These are phyloP conservation scores for Pythium plurisporium DNA, from an alignment of 352 stramenopile genomes.

Conservation along the genomic window DNA sequence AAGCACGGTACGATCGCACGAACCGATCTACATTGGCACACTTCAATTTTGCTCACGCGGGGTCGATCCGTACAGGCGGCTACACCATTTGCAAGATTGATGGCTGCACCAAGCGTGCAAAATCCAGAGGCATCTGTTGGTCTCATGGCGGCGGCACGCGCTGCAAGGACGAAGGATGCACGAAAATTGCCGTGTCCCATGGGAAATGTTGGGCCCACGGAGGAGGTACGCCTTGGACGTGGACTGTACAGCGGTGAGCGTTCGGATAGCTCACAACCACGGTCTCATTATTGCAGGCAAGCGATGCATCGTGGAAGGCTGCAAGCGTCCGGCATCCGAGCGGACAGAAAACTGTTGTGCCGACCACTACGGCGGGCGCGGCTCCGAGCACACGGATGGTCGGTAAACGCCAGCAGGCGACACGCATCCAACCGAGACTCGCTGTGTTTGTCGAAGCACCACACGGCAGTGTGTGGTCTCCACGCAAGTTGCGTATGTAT, in stretches of 20 bases:
- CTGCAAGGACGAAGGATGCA: constrained; percentile 31
- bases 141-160: constrained; percentile 27
- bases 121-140: constrained; percentile 31
- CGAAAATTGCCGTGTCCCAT: constrained; percentile 32
- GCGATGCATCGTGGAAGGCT: constrained; percentile 20
- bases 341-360: constrained; percentile 25
- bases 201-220: constrained; percentile 42
- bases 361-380: constrained; percentile 15
- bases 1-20: constrained; percentile 25
- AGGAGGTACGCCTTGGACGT: constrained; percentile 8
- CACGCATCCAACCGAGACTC: not conserved
- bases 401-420: not conserved
- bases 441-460: not conserved
- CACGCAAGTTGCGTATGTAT: too few relatives aligned
- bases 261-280: not conserved
- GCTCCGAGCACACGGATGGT: not conserved
- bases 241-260: not conserved
- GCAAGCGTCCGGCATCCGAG: constrained; percentile 22
- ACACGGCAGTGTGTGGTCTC: too few relatives aligned
- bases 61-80: constrained; percentile 7
- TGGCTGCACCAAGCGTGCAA: constrained; percentile 26
- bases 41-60: not conserved
- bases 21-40: not conserved
- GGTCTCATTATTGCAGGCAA: constrained; percentile 14
- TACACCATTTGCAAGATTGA: constrained; percentile 31